Percentiles rank a stretch among this genome's conserved stretches.
phyloP scores from a whole-genome alignment of 306 rosid genomes.

The Cicer arietinum region DNA sequence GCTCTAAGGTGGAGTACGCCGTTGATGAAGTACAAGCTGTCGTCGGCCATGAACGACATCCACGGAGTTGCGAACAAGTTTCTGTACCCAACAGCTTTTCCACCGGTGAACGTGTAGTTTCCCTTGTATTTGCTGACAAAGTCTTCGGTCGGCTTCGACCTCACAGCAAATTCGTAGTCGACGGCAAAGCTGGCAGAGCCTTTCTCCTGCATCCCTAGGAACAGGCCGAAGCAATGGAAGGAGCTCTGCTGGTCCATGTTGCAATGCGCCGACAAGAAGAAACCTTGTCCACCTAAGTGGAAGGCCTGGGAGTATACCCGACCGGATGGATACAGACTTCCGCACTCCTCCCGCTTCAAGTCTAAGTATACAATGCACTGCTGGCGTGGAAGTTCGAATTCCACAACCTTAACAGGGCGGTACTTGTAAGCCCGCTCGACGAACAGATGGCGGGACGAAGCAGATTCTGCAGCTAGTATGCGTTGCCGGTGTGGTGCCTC shows the following conservation, averaged over 20 bases:
- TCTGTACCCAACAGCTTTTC: constrained; percentile 89
- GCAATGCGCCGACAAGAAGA: constrained; percentile 95
- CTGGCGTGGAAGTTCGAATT: constrained; percentile 90
- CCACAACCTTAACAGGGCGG: constrained; percentile 94
- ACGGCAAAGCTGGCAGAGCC: constrained; percentile 89
- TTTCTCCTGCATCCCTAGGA: constrained; percentile 95
- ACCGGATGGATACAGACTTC: constrained; percentile 78
- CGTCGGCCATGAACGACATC: constrained; percentile 88
- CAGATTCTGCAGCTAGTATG: constrained; percentile 67
- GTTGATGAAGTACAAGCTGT: constrained; percentile 79
- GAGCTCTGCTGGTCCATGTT: constrained; percentile 99
- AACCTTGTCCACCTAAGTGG: constrained; percentile 96
- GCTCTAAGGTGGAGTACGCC: constrained; percentile 94
- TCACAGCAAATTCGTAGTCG: constrained; percentile 92
- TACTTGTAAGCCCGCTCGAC: constrained; percentile 91
- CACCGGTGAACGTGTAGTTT: constrained; percentile 87
- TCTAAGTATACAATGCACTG: constrained; percentile 96
- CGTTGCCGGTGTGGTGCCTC: constrained; percentile 94
- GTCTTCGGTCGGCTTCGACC: constrained; percentile 82
- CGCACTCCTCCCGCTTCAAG: constrained; percentile 89
- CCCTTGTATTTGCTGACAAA: constrained; percentile 93
- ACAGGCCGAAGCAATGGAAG: constrained; percentile 91
- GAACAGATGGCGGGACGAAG: constrained; percentile 60
- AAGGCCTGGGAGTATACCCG: constrained; percentile 96
- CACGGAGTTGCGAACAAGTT: constrained; percentile 88